Conservation (phyloP, 2,329 filamentous ascomycete genomes). For the Nemania abortiva region DNA sequence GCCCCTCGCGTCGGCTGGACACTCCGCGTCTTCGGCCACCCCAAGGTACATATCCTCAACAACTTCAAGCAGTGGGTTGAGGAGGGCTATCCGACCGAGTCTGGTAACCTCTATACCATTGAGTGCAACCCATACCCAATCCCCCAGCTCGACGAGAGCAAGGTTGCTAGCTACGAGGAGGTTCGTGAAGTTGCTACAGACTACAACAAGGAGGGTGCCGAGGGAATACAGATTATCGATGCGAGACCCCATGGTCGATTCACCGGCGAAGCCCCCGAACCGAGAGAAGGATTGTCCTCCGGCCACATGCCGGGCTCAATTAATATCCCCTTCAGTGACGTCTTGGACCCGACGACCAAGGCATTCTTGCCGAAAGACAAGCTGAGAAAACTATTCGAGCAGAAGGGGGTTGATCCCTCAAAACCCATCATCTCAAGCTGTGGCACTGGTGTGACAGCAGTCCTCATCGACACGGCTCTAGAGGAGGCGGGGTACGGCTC, state of each 20-base stretch:
- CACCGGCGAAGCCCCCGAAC: conserved; percentile 85
- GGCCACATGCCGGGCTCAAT: conserved; percentile 93
- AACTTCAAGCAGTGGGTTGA: conserved; percentile 97
- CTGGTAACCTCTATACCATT: conserved; percentile 77
- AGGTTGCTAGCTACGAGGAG: conserved; percentile 84
- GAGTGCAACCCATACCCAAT: conserved; percentile 75
- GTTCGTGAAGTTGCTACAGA: conserved; percentile 82
- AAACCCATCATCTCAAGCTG: conserved; percentile 90
- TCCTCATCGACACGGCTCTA: conserved; percentile 88
- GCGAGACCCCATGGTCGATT: conserved; percentile 85
- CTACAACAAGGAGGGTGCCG: conserved; percentile 82
- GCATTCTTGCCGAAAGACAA: conserved; percentile 78
- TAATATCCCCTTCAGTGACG: conserved; percentile 81
- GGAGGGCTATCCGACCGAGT: conserved; percentile 83
- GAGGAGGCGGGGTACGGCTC: conserved; percentile 80
- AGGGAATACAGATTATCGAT: conserved; percentile 89
- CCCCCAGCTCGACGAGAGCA: conserved; percentile 68
- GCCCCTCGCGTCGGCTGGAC: conserved; percentile 96
- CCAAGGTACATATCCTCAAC: conserved; percentile 89
- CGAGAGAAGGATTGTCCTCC: conserved; percentile 84
- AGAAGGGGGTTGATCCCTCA: conserved; percentile 81
- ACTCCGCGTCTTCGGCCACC: conserved; percentile 87
- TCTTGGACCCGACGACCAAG: conserved; percentile 88
- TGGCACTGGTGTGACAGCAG: conserved; percentile 94
- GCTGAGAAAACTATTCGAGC: conserved; percentile 79